These are phyloP conservation scores for Dentipellis sp. DNA, from an alignment of 768 basidiomycete genomes.

Conservation along the genomic window DNA sequence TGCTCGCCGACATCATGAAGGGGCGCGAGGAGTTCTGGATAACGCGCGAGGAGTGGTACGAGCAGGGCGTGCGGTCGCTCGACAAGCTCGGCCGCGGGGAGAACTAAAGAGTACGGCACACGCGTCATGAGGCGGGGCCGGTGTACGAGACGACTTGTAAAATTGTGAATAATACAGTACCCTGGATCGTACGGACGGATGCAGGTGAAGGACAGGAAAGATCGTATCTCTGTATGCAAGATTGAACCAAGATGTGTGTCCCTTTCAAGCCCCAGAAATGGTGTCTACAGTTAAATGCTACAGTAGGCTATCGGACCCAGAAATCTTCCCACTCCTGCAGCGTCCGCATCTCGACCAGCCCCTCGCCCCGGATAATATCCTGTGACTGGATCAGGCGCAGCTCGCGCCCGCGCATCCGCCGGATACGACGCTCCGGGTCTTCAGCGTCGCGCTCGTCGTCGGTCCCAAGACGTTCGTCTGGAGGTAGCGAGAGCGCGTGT, in stretches of 20 bases:
- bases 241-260: too few relatives aligned
- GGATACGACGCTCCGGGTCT: conserved; percentile 55
- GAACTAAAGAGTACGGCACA: conserved; percentile 8
- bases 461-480: conserved; percentile 47
- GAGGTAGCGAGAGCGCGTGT: conserved; percentile 46
- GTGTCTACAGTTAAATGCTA: background rate
- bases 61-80: conserved; percentile 73
- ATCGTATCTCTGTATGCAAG: too few relatives aligned
- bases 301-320: background rate
- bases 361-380: conserved; percentile 36
- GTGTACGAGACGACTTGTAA: conserved; percentile 2
- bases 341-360: background rate
- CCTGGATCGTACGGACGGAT: background rate
- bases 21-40: conserved; percentile 92
- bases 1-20: conserved; percentile 98
- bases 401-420: conserved; percentile 80
- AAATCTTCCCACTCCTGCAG: background rate
- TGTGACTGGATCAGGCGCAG: conserved; percentile 76
- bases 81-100: conserved; percentile 81
- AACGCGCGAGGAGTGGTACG: conserved; percentile 88
- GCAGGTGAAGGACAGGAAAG: too few relatives aligned
- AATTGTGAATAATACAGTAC: conserved; percentile 1
- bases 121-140: background rate
- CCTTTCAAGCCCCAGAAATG: too few relatives aligned
- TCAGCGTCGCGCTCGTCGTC: conserved; percentile 70